Base-by-base conservation (phyloP, 164 flowering plant species). In the Nymphaea colorata region DNA sequence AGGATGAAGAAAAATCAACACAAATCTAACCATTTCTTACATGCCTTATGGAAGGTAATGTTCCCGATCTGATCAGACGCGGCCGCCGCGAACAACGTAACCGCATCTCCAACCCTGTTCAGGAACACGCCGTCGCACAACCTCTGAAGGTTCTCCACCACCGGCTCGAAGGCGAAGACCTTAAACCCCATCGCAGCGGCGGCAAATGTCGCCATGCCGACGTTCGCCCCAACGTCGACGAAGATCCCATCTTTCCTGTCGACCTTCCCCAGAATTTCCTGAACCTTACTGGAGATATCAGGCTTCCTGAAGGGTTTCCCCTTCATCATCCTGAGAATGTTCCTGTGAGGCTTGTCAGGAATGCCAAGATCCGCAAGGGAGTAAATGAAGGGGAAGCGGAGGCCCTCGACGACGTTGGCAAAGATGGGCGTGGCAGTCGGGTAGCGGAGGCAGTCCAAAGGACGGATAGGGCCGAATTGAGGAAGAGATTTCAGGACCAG, bases 201-300 rank as follows among this genome's bases (percentile, higher is more conserved):
- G 12, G 99, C 97, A 66, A 95, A 95, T 15, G 79, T 82, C 41
- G 98, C 98, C 96, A 92, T 92, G 0, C 99, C 99, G 41, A 95
- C 98, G 84, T 95, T 92, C 3, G 94, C 98, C 3, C 98, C 99
- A 2, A 91, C 99, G 74, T 95, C 99, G 6, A 95, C 85, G 41
- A 93, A 80, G 59, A 82, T 64, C 41, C 92, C 96, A 65, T 43
- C 63, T 5, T 73, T 71, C 3, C 85, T 77, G 43, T 71, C 76
- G 78, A 80, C 67, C 80, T 70, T 77, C 79, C 78, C 91, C 78
- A 87, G 61, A 44, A 80, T 73, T 59, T 82, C 89, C 81, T 84
- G 86, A 17, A 84, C 73, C 16, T 95, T 82, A 17, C 64, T 79
- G 6, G 86, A 79, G 72, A 94, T 94, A 67, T 94, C 96, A 3